Conservation (phyloP, 2,329 filamentous ascomycete genomes). For the Trichoderma sp. region DNA sequence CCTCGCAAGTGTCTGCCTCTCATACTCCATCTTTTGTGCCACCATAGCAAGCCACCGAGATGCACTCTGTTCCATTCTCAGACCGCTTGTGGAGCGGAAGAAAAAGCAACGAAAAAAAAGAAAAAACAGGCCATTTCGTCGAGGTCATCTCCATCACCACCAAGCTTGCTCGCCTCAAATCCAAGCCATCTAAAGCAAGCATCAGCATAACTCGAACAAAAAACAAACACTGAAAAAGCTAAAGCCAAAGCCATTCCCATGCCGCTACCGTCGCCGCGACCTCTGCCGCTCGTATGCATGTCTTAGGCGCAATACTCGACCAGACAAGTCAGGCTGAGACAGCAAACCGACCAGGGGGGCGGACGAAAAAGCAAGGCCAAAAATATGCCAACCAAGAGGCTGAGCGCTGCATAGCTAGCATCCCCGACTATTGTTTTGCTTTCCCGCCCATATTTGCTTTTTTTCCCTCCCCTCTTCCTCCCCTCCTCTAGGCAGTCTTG, state of each 20-base stretch:
- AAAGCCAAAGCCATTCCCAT: too few species aligned
- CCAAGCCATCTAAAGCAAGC: not conserved
- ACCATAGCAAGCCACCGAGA: not conserved
- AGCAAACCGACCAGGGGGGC: not conserved
- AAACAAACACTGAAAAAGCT: not conserved
- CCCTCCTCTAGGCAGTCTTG: not conserved
- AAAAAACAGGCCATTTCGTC: not conserved
- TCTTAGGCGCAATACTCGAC: not conserved
- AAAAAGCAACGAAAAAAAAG: not conserved
- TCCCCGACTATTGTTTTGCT: not conserved
- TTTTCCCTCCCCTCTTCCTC: not conserved
- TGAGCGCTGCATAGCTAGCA: constrained; percentile 2
- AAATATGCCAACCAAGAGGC: not conserved
- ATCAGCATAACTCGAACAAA: not conserved
- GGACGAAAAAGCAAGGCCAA: not conserved
- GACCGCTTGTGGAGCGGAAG: not conserved
- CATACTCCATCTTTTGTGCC: not conserved
- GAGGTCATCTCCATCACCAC: not conserved
- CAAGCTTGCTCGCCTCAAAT: not conserved
- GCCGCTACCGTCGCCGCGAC: too few species aligned
- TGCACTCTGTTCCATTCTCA: not conserved
- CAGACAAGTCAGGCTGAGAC: not conserved
- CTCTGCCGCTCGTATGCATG: not conserved
- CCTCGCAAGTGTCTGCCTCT: not conserved
- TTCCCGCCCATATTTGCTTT: not conserved